Evolutionary conservation across 2,329 filamentous ascomycete genomes (phyloP), one percentile per base, ranked within the genome.

Genomic region (Plectosphaerella sp.): DNA sequence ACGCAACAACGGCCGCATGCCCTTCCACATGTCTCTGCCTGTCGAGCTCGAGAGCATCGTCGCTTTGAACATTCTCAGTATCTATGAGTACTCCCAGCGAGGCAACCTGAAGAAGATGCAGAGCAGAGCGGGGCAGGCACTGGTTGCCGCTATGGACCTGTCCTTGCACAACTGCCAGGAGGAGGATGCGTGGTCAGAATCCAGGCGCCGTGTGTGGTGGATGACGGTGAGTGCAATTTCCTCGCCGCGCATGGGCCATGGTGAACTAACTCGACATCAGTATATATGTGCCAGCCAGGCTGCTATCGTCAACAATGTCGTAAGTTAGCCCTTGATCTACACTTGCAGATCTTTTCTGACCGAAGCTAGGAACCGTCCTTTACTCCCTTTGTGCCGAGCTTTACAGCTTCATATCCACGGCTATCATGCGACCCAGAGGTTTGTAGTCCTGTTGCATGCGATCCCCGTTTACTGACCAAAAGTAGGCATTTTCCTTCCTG

Each of bases 31-130:
- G 1, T 59, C 62, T 3, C 66, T 75, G 5, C 75, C 75, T 3
- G 52, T 73, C 2, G 73, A 78, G 53, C 62, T 76, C 5, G 76
- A 80, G 58, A 69, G 67, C 58, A 70, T 78, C 37, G 65, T 79
- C 28, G 74, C 77, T 3, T 63, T 79, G 35, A 64, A 76, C 47
- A 57, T 80, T 12, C 61, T 80, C 2, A 76, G 74, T 57, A 68
- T 77, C 5, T 80, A 79, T 58, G 77, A 80, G 60, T 80, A 80
- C 61, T 71, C 74, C 1, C 76, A 80, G 54, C 67, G 77, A 6
- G 77, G 77, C 1, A 80, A 80, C 57, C 62, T 79, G 55, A 73
- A 74, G 54, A 79, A 78, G 60, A 78, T 79, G 75, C 67, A 71
- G 50, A 72, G 68, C 52, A 67, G 76, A 49, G 72, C 75, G 1